Base-by-base conservation (phyloP, 176 grass and related monocot species). In the Eleusine coracana region DNA sequence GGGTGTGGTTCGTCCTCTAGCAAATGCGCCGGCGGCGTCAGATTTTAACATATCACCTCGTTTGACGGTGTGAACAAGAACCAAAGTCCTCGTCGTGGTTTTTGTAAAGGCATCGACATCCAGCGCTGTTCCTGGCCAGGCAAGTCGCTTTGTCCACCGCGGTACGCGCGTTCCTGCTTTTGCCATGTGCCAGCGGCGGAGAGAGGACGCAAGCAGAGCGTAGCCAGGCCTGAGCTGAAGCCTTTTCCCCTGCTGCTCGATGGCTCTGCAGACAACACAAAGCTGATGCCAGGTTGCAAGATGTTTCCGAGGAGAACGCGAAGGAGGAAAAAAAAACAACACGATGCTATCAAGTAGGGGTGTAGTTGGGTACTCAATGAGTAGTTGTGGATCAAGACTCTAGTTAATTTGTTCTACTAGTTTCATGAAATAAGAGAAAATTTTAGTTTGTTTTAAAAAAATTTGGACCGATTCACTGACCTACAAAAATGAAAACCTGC, bases 141-240 rank as follows among this genome's bases (percentile, higher is more conserved):
- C 45, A 28, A 31, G 29, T 3, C 64, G 31, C 77, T 68, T 80
- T 68, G 77, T 29, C 77, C 34, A n/a, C 52, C 29, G 13, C 29
- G 13, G 73, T 54, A 80, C 64, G 48, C 77, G 77, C 77, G 21
- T 40, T 80, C 7, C 46, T 46, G 46, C 64, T 80, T 79, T 80
- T 68, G 20, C 46, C 78, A 80, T 80, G 78, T 69, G 64, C 62
- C 34, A 66, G 10, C 6, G 62, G 44, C 44, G 45, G 6, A 14
- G 75, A 34, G 28, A 34, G 28, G 10, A 44, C 76, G 17, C 15
- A 15, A 29, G 75, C 75, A 31, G 58, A 46, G 25, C 6, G 18
- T 46, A 42, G 13, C 38, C 14, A 9, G 18, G 18, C 20, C 27
- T 15, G 46, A 10, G 21, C 14, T 39, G 48, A 45, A 55, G 60